Evolutionary conservation across 2,329 filamentous ascomycete genomes (phyloP), one percentile per base, ranked within the genome.

Genomic region (Pyricularia grisea): DNA sequence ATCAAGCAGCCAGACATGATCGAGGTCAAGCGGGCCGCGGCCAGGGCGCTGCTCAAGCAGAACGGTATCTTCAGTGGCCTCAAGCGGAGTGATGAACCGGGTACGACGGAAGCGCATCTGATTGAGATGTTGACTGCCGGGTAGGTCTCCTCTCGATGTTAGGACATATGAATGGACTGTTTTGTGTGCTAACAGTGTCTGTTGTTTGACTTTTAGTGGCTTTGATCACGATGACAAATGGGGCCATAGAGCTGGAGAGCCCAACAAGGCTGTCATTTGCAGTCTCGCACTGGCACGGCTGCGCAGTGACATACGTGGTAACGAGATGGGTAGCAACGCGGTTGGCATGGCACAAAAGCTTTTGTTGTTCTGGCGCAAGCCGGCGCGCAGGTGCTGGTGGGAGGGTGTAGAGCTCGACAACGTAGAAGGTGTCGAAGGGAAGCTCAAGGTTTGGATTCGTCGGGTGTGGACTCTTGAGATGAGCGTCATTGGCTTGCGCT

Each of bases 121-220:
- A 99, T 99, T 75, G 95, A 99, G 83, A 99, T 99, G 95, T 81
- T 99, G 80, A 99, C 95, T 68, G 95, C 95, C 77, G 95, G 94
- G 94, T 98, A 84, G 81, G 90, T 83, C 31, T 65, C 64, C 2
- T 14, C 12, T 67, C 36, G 25, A 1, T 61, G 25, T 27, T 30
- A 55, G 17, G 17, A n/a, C 42, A 27, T 12, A 61, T 31, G 67
- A 67, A 25, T 30, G 30, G n/a, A 33, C 30, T 28, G 31, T 58
- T n/a, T 36, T 28, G n/a, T 67, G 55, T 68, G 20, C 70, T 69
- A 33, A 71, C 55, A 65, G 58, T 3, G 58, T 3, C 4, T 12
- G 6, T 7, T 63, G 20, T 55, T 72, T 14, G 63, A 30, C 65
- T 30, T 74, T 72, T 73, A 98, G 95, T 74, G 95, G 95, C 55